Evolutionary conservation across 2,329 filamentous ascomycete genomes (phyloP).

Genomic region (Trichoderma arundinaceum): DNA sequence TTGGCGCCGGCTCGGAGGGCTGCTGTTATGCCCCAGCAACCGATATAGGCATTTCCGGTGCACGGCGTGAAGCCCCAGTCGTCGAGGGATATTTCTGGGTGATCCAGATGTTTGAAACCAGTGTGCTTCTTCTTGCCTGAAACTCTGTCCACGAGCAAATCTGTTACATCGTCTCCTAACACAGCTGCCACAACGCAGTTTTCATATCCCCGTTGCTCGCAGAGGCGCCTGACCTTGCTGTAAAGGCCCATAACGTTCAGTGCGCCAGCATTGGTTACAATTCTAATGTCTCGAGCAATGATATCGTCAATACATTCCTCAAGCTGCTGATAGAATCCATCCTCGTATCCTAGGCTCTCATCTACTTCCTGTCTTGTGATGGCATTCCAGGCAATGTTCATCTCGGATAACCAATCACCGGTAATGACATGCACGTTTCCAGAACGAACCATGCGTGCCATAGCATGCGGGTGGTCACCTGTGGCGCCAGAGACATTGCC

Average conservation of each 20-base stretch:
- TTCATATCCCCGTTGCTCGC: conserved; percentile 40
- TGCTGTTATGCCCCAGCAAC: conserved; percentile 54
- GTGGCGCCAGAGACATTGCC: conserved; percentile 46
- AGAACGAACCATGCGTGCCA: conserved; percentile 42
- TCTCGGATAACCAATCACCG: conserved; percentile 51
- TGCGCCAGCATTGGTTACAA: conserved; percentile 50
- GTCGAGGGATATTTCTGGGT: conserved; percentile 40
- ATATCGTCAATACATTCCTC: conserved; percentile 47
- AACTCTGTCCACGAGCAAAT: conserved; percentile 35
- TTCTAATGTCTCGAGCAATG: conserved; percentile 43
- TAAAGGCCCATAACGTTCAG: conserved; percentile 46
- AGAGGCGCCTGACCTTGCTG: conserved; percentile 40
- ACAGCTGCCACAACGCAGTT: conserved; percentile 47
- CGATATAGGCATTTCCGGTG: conserved; percentile 53
- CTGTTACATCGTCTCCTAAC: conserved; percentile 48
- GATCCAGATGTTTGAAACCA: conserved; percentile 40
- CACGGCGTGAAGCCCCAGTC: conserved; percentile 41
- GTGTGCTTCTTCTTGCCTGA: conserved; percentile 32
- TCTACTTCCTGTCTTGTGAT: conserved; percentile 45
- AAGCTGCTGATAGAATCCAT: conserved; percentile 52
- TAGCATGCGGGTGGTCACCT: conserved; percentile 44
- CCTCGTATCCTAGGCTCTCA: conserved; percentile 44
- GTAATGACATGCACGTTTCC: conserved; percentile 47
- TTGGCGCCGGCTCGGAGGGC: conserved; percentile 52
- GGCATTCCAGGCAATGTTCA: conserved; percentile 56